Evolutionary conservation across 768 basidiomycete genomes (phyloP).

Genomic region (Leccinum uliginosum): DNA sequence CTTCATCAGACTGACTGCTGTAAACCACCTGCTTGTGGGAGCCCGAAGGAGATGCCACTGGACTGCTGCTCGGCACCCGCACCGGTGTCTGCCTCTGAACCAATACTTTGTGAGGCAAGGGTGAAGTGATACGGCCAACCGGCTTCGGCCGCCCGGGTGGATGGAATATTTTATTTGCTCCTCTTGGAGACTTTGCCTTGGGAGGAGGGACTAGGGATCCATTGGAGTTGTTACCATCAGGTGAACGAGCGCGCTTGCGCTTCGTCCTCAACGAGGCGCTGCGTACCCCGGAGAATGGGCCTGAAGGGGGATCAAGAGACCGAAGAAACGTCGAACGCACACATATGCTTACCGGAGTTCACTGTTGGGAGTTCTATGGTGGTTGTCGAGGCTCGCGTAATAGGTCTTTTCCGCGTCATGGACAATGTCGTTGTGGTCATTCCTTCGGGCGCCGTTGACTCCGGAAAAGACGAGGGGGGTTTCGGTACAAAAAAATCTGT

Average conservation of each 20-base stretch:
- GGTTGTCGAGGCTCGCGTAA: slow-evolving; percentile 7
- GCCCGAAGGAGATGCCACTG: slow-evolving; percentile 16
- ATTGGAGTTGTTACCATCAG: slow-evolving; percentile 9
- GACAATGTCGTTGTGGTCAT: slow-evolving; percentile 1
- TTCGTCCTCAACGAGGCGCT: slow-evolving; percentile 11
- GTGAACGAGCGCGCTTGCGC: slow-evolving; percentile 27
- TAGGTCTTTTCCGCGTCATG: slow-evolving; percentile 8
- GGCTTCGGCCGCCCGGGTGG: slow-evolving; percentile 2
- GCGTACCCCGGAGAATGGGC: slow-evolving; percentile 4
- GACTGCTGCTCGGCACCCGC: slow-evolving; percentile 1
- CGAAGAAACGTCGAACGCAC: not conserved
- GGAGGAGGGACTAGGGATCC: slow-evolving; percentile 2
- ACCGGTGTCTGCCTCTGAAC: slow-evolving; percentile 9
- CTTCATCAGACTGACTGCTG: slow-evolving; percentile 66
- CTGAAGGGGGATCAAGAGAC: slow-evolving; percentile 13
- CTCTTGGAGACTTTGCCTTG: slow-evolving; percentile 20
- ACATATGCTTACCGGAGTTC: slow-evolving; percentile 18
- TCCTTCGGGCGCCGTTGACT: not conserved
- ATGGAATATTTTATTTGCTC: slow-evolving; percentile 17
- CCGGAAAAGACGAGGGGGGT: slow-evolving; percentile 18
- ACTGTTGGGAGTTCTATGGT: not conserved
- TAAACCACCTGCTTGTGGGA: slow-evolving; percentile 40
- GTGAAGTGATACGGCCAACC: slow-evolving; percentile 9
- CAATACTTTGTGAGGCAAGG: slow-evolving; percentile 34
- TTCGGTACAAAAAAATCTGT: slow-evolving; percentile 46